Percentiles rank a stretch among this genome's conserved stretches.
Conservation (phyloP, 179 eudicot species). For the Heliamphora pulchella region DNA sequence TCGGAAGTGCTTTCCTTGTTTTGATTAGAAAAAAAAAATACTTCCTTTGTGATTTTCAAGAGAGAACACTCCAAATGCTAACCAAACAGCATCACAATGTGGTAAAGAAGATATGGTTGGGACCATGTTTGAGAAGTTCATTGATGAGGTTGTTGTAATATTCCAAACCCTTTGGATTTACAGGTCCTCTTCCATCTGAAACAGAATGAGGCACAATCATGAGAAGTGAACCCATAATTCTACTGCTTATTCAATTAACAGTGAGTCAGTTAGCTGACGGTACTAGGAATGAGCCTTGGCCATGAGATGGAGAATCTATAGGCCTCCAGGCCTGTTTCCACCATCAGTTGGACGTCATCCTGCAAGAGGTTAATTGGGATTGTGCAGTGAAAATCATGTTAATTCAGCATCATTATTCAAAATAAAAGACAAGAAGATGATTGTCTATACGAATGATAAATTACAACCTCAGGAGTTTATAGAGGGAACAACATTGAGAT, state of each 20-base stretch:
- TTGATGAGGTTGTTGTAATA: conserved; percentile 64
- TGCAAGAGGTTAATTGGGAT: conserved; percentile 16
- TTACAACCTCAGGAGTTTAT: too few relatives aligned
- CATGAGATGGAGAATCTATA: conserved; percentile 67
- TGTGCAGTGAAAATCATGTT: not conserved
- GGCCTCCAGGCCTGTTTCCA: conserved; percentile 54
- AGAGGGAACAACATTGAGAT: not conserved
- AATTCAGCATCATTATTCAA: too few relatives aligned
- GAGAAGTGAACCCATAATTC: not conserved
- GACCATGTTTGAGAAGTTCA: conserved; percentile 52
- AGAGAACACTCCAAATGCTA: not conserved
- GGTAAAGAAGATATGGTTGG: not conserved
- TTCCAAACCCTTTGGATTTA: conserved; percentile 50
- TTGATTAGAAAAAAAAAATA: not conserved
- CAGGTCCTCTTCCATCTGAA: conserved; percentile 58
- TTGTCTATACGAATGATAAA: not conserved
- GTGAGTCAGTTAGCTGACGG: not conserved
- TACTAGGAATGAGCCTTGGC: conserved; percentile 66
- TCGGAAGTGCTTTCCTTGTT: not conserved
- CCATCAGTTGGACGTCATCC: conserved; percentile 67
- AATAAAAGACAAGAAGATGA: too few relatives aligned
- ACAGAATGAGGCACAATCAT: not conserved
- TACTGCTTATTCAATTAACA: too few relatives aligned
- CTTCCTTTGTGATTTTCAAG: not conserved
- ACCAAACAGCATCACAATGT: not conserved